Evolutionary conservation across 192 early-diverging fungal genomes (phyloP).

Genomic region (Podila epicladia): DNA sequence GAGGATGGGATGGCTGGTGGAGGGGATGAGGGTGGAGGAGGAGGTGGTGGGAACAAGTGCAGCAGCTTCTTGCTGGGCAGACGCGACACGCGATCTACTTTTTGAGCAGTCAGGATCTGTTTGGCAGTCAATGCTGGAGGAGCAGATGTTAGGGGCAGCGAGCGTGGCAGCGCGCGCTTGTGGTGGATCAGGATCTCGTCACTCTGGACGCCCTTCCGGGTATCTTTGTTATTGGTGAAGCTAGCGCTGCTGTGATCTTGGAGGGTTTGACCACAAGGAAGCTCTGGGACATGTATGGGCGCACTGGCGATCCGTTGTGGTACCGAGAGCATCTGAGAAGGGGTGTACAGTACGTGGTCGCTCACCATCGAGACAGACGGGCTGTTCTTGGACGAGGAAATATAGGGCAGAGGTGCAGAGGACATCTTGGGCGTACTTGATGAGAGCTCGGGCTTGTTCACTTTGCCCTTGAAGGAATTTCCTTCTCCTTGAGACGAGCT

Average conservation of each 20-base stretch:
- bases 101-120: neutral
- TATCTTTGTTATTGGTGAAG: neutral
- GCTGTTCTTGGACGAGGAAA: no score
- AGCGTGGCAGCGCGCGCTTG: neutral
- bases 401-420: neutral
- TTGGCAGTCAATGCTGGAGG: neutral
- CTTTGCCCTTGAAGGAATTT: neutral
- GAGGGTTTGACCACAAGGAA: neutral
- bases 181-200: neutral
- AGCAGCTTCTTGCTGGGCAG: slow-evolving; percentile 1
- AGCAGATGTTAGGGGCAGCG: neutral
- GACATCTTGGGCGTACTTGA: neutral
- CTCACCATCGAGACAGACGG: neutral
- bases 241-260: neutral
- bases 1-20: slow-evolving; percentile 38
- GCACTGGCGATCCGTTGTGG: neutral
- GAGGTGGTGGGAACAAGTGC: slow-evolving; percentile 26
- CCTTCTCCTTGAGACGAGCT: neutral
- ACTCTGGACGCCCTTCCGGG: neutral
- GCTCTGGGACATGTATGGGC: neutral
- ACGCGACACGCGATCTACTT: neutral
- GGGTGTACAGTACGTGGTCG: neutral
- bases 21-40: slow-evolving; percentile 30
- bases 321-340: neutral
- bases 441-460: neutral